Base-by-base conservation (phyloP, 305 asterid species). In the Fraxinus dipetala region DNA sequence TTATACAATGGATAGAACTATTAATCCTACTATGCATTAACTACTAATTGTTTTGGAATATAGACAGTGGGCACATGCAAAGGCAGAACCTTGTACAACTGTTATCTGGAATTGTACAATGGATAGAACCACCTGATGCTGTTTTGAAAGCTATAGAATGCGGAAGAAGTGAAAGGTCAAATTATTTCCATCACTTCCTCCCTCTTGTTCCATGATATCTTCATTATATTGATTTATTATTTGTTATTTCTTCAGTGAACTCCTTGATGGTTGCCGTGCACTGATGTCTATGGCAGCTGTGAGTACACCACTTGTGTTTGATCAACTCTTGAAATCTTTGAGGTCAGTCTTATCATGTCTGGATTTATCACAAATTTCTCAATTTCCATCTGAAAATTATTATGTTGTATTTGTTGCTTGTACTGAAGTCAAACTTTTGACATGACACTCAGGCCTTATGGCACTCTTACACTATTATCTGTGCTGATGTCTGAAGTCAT, bases 241-340 rank as follows among this genome's bases (percentile, higher is more conserved):
- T 87, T 86, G 84, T 80, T 80, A 20, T 81, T 83, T 87, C 32
- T 83, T 67, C 91, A 95, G 99, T 87, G 99, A 96, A 84, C 85
- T 96, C 89, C 91, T 96, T 76, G 99, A 96, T 89, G 99, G 98
- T 80, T 96, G 98, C 85, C 97, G 98, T 84, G 98, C 94, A 16
- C 93, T 94, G 82, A 43, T 96, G 90, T 91, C 93, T 81, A 85
- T 96, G 85, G 92, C 99, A 74, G 89, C 93, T 84, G 97, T 93
- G 83, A 96, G 97, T 40, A 86, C 88, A 72, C 98, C 96, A 35
- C 78, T 83, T n/a, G 81, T 89, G 38, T 96, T 94, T 88, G 94
- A 96, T 86, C 93, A 92, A 74, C 97, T 96, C 79, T 80, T 94
- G 88, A 96, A 90, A 85, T 87, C 96, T 59, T 85, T 92, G 84